Percentiles rank a stretch among this genome's conserved stretches.
phyloP scores from a whole-genome alignment of 768 basidiomycete genomes.

The Termitomyces heimii region DNA sequence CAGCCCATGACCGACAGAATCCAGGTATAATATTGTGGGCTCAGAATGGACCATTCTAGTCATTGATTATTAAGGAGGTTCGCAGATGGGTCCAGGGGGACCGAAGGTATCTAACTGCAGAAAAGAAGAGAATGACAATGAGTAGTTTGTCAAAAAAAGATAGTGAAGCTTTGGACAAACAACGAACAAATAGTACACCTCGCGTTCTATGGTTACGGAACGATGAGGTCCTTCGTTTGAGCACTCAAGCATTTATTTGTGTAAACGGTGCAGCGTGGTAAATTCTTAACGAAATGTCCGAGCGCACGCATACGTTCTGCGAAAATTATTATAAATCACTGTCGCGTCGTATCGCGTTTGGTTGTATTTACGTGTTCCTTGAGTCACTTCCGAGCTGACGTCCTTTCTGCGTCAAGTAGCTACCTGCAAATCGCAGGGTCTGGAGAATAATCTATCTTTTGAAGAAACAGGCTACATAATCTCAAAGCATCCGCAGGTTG shows the following conservation, averaged over 20 bases:
- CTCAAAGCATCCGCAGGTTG: not conserved
- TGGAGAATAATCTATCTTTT: not conserved
- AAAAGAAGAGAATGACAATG: not conserved
- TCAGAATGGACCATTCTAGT: not conserved
- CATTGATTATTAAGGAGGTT: not conserved
- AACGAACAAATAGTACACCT: not conserved
- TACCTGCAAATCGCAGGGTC: not conserved
- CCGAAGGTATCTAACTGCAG: not conserved
- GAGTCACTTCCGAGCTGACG: not conserved
- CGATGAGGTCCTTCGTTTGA: not conserved
- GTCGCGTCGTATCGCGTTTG: slow-evolving; percentile 4
- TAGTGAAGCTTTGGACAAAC: not conserved
- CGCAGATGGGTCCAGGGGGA: too few relatives aligned
- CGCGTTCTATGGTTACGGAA: not conserved
- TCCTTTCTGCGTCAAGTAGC: not conserved
- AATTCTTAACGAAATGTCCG: not conserved
- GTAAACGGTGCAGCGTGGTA: not conserved
- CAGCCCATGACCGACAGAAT: not conserved
- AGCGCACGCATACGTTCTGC: not conserved
- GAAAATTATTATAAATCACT: not conserved
- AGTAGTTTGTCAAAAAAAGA: not conserved
- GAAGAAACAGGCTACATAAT: not conserved
- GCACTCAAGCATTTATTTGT: not conserved
- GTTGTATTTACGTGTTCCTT: slow-evolving; percentile 9
- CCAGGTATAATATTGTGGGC: not conserved